Base-by-base conservation (phyloP, 192 early-diverging fungal genomes). In the Phycomyces nitens region DNA sequence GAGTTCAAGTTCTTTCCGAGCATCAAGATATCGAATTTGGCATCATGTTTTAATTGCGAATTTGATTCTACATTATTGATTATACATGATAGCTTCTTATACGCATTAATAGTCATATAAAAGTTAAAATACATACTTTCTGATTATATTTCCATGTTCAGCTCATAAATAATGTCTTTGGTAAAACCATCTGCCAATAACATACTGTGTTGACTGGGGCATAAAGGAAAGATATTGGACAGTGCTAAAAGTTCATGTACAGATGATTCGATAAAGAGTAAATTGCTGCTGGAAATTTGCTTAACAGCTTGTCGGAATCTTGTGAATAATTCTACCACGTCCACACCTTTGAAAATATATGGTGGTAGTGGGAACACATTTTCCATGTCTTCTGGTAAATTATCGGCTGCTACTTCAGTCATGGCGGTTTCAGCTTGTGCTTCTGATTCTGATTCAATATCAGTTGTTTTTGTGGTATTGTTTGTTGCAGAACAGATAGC, bases 41-140 rank as follows among this genome's bases (percentile, higher is more conserved):
- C 56, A 58, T 58, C 40, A 43, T 58, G 39, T 43, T 58, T 58
- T 39, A 20, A 39, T 58, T 42, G 56, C 29, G 40, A 42, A 40
- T 58, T 58, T 26, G 29, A 39, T 43, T 42, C 58, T 26, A 60
- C 58, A 60, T 60, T 49, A 23, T 47, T 34, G 38, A 60, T 23
- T 15, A 34, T 60, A 44, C 58, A 23, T n/a, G 41, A 26, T 22
- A 60, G 27, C 16, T 44, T 60, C 20, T 15, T 60, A 49, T 26
- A 44, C 24, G 15, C 42, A 60, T 49, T 7, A 60, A 44, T 16
- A 29, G 15, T 47, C 42, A 60, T 60, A 40, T 49, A 39, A 27
- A 44, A 24, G 5, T 24, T 49, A 23, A 23, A 16, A 22, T 60
- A 21, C 58, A 58, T 15, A 60, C 21, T 27, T 22, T 60, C 58